Evolutionary conservation across 2,329 filamentous ascomycete genomes (phyloP), one percentile per base, ranked within the genome.

Genomic region (Exophiala phaeomuriformis): DNA sequence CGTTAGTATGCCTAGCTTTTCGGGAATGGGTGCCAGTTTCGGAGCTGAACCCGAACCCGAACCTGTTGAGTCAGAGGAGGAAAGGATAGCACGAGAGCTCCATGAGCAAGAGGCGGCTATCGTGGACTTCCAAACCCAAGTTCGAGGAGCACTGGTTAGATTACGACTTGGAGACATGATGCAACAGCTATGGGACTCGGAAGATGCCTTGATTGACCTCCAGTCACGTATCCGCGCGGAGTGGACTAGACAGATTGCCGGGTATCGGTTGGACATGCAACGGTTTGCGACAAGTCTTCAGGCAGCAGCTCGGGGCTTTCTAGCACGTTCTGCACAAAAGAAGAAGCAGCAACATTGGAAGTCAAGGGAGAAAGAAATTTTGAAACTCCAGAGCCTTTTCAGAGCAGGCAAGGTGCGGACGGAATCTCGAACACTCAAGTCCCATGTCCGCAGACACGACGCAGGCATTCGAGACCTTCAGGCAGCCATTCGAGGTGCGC

Each of bases 21-120:
- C 90, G 51, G 94, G 90, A 55, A 97, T 98, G 87, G 86, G 90
- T 47, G 91, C 90, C 59, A 91, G 93, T 66, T 96, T 98, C 75
- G 90, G 89, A 36, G 85, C 91, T 4, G 89, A 94, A 64, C 86
- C 86, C 0, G 83, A 86, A 66, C 78, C 79, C 0, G 80, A 84
- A 61, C 83, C 83, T 1, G 75, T 82, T 2, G 93, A 97, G 66
- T 90, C 88, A 0, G 91, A 97, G 63, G 88, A 97, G 64, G 90
- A 97, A 64, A 79, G 90, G 41, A 85, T 93, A 51, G 82, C 90
- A 46, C 79, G 90, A 51, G 89, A 95, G 67, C 71, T 98, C 3
- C 78, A 75, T 9, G 90, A 95, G 63, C 85, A 88, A 55, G 86
- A 93, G 67, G 71, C 69, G 0, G 72, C 76, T 2, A 82, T 97